A percentile compares a stretch with the other conserved stretches of the same genome.
Conservation (phyloP, 2,329 filamentous ascomycete species). For the Exophiala viscosa region DNA sequence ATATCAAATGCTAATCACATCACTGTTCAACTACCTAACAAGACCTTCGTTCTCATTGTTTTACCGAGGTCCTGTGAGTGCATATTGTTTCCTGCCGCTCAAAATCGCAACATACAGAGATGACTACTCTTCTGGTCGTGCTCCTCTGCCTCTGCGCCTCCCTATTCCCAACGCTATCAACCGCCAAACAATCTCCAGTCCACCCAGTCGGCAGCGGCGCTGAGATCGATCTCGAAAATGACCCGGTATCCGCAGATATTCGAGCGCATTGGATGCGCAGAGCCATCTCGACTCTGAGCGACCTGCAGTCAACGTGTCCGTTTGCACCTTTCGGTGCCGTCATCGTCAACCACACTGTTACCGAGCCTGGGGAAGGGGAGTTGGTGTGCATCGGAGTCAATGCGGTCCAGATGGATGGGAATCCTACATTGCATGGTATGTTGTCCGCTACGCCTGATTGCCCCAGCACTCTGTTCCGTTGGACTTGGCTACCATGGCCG, state of each 20-base stretch:
- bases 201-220: not conserved
- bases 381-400: conserved; percentile 52
- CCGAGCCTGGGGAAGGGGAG: conserved; percentile 25
- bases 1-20: too few species aligned
- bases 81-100: not conserved
- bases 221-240: not conserved
- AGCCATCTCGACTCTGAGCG: conserved; percentile 46
- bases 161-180: not conserved
- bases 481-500: too few species aligned
- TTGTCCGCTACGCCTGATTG: too few species aligned
- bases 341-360: conserved; percentile 53
- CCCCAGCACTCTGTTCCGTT: not conserved
- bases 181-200: not conserved
- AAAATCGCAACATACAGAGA: not conserved
- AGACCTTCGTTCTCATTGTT: too few species aligned
- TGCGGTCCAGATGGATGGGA: conserved; percentile 42
- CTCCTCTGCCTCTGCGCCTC: not conserved
- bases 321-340: conserved; percentile 53
- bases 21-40: too few species aligned
- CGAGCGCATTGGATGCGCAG: conserved; percentile 53
- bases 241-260: conserved; percentile 36
- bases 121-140: not conserved
- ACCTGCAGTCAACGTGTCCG: conserved; percentile 46
- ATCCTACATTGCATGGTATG: conserved; percentile 50
- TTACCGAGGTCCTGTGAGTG: too few species aligned